Evolutionary conservation across 805 yeast species (phyloP), one percentile per base, ranked within the genome.

Genomic region (Kodamaea fukazawae): DNA sequence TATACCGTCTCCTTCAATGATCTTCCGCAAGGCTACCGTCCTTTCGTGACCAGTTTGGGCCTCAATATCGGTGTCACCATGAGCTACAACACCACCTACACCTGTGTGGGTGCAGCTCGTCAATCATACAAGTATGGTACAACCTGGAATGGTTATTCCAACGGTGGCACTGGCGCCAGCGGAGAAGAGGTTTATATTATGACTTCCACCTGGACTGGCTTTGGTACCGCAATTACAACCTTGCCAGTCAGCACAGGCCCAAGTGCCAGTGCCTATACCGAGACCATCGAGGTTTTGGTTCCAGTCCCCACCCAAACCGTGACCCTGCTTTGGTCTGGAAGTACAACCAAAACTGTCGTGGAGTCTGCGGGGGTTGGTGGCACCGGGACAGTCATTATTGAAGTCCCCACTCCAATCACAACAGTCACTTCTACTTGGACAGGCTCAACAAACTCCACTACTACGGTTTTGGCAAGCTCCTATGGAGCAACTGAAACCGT

Each of bases 21-120:
- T 36, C 28, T 60, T 22, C 61, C 65, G 3, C 58, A 60, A 3
- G 65, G 65, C 4, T 56, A 48, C 43, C 44, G 60, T 17, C 56
- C 58, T 7, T 57, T 47, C 40, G 41, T 57, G 23, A n/a, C 16
- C 3, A 27, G 4, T 18, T 18, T 13, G 34, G 17, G 6, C 14
- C n/a, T 4, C 16, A 12, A n/a, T n/a, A n/a, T n/a, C n/a, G n/a
- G n/a, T n/a, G n/a, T n/a, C n/a, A n/a, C n/a, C 6, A n/a, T n/a
- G n/a, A n/a, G n/a, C 12, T 38, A 37, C 30, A 41, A 37, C 14
- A 44, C 45, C 38, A 38, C 32, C 14, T 45, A 33, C 16, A 22
- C 15, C 4, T 53, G 57, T 42, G 34, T n/a, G n/a, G n/a, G 7
- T 6, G 47, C 42, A 17, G 4, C 18, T 22, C 3, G 13, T 20